A percentile compares a stretch with the other conserved stretches of the same genome.
Evolutionary conservation across 495 filamentous ascomycete species (phyloP).

Genomic region (Umbilicaria muhlenbergii): DNA sequence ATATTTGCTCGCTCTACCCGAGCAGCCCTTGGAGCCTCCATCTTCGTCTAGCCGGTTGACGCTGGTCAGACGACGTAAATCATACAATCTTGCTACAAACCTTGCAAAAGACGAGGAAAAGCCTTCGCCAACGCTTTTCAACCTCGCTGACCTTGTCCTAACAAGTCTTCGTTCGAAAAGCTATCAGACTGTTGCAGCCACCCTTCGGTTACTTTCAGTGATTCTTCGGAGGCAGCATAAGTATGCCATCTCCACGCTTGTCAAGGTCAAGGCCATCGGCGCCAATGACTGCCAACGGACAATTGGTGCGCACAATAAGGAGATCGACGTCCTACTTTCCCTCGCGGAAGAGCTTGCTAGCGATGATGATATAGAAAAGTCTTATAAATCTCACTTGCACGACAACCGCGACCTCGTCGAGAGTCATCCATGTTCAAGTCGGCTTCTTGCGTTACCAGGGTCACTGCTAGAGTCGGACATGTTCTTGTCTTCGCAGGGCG

Average conservation of each 20-base stretch:
- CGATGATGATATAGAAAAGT: conserved; percentile 55
- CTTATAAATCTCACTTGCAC: conserved; percentile 69
- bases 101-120: conserved; percentile 50
- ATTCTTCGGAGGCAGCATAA: conserved; percentile 77
- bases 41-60: conserved; percentile 39
- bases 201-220: conserved; percentile 67
- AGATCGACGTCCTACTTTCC: conserved; percentile 57
- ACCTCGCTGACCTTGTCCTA: conserved; percentile 78
- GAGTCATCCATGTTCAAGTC: conserved; percentile 56
- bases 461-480: not conserved
- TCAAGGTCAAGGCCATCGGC: conserved; percentile 44
- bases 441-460: conserved; percentile 27
- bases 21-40: conserved; percentile 17
- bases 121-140: conserved; percentile 78
- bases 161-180: conserved; percentile 73
- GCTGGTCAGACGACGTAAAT: conserved; percentile 60
- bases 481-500: not conserved
- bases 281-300: conserved; percentile 45
- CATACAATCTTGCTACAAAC: conserved; percentile 70
- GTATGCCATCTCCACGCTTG: conserved; percentile 63
- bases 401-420: conserved; percentile 70
- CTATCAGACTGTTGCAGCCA: conserved; percentile 75
- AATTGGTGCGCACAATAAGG: conserved; percentile 62
- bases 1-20: conserved; percentile 71
- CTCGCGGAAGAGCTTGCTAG: conserved; percentile 58